Conservation (phyloP, 148 eudicot genomes). For the Persicaria tinctoria region DNA sequence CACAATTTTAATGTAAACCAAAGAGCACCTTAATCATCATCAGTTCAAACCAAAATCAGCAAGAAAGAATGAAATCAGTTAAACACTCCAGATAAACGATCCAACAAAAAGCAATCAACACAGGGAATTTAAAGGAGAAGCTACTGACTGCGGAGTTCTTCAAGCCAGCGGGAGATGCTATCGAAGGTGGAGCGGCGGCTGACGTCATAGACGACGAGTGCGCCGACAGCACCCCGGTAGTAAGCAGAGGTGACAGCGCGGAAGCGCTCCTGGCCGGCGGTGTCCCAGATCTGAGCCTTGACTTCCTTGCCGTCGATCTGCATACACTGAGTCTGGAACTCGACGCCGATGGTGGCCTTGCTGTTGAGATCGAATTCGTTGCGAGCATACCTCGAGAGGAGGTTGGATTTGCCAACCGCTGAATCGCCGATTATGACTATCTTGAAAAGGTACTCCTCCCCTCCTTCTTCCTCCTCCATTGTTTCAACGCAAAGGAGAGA, state of each 20-base stretch:
- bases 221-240: constrained; percentile 82
- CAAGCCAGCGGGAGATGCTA: constrained; percentile 63
- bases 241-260: constrained; percentile 83
- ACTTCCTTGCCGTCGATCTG: constrained; percentile 71
- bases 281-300: constrained; percentile 89
- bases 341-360: constrained; percentile 84
- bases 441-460: constrained; percentile 79
- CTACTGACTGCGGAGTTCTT: constrained; percentile 66
- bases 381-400: constrained; percentile 61
- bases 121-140: not conserved
- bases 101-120: not conserved
- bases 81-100: not conserved
- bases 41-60: not conserved
- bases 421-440: constrained; percentile 83
- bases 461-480: constrained; percentile 29
- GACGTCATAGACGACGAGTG: constrained; percentile 73
- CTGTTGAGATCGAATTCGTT: constrained; percentile 68
- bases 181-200: constrained; percentile 56
- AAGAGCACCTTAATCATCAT: not conserved
- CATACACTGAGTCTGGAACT: constrained; percentile 68
- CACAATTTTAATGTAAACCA: not conserved
- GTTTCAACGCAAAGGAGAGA: not conserved
- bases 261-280: constrained; percentile 81
- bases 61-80: not conserved
- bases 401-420: constrained; percentile 74